Base-by-base conservation (phyloP, 768 basidiomycete species). In the Collybia nuda region DNA sequence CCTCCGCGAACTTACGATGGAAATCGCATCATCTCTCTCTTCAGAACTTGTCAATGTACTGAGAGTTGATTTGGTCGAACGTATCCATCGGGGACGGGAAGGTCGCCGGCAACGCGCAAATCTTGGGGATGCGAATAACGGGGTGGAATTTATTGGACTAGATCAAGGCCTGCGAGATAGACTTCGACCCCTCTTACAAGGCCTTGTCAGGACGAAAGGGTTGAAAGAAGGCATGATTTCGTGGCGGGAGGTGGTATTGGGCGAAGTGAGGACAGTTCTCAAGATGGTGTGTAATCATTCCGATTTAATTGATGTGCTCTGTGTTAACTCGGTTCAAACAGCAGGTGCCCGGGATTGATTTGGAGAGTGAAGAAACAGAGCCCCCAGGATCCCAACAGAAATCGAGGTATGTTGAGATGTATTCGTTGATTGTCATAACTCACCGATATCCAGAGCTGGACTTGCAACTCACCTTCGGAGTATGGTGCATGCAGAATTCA, bases 11-110 rank as follows among this genome's bases (percentile, higher is more conserved):
- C 70, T 96, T 36, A 85, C 86, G 0, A 73, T 82, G 59, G 84
- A 93, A 59, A 91, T 97, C 55, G 82, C 88, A 0, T 72, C 78
- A 2, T 88, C 89, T 0, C 72, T 97, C 19, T 85, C 91, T 5
- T 74, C 80, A 15, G 93, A 96, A 62, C 72, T 95, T 2, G 82
- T 91, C n/a, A 74, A 76, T 21, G 78, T 86, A 2, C 75, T 95
- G 23, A 77, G 79, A 41, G 73, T 75, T 42, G 90, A 92, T 65
- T 70, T 94, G 28, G 68, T 78, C 2, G 75, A 80, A 42, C 78
- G 84, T 17, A 74, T 82, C 36, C 58, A 62, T 50, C 40, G 52
- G 5, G 44, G 40, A 8, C 24, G 46, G 29, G 48, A 43, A 17
- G 23, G 41, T 15, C 32, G 23, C 9, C 26, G 46, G 23, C 3